These are phyloP conservation scores for Myxozyma monticola DNA, from an alignment of 805 yeast species.

Conservation along the genomic window DNA sequence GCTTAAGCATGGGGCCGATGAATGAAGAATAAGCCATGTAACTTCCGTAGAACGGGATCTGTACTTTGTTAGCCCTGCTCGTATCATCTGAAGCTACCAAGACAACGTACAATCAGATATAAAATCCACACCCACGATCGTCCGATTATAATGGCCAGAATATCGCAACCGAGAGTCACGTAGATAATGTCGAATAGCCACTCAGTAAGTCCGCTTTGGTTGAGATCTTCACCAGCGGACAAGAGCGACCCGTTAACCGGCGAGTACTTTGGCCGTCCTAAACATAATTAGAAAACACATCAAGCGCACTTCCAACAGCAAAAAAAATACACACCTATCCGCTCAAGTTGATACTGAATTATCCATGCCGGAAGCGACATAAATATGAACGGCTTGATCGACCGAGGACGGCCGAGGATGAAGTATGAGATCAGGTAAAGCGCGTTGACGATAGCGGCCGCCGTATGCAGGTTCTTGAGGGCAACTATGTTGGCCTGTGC, in stretches of 20 bases:
- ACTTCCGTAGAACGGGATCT: conserved; percentile 24
- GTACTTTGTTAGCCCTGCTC: not conserved
- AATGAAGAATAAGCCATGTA: conserved; percentile 25
- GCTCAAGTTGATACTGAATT: conserved; percentile 56
- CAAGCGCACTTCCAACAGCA: not conserved
- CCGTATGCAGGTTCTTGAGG: conserved; percentile 39
- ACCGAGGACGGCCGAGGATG: conserved; percentile 48
- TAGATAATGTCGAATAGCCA: conserved; percentile 71
- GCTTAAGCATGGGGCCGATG: conserved; percentile 23
- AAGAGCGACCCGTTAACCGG: conserved; percentile 48
- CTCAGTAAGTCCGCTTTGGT: conserved; percentile 65
- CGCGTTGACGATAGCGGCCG: conserved; percentile 45
- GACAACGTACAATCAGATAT: conserved; percentile 40
- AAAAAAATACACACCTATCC: conserved; percentile 40
- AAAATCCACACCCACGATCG: conserved; percentile 61
- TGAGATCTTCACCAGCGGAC: conserved; percentile 60
- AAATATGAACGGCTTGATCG: conserved; percentile 47
- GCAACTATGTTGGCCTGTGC: conserved; percentile 41
- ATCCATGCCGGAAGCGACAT: conserved; percentile 47
- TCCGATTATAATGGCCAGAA: conserved; percentile 56
- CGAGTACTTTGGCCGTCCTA: conserved; percentile 55
- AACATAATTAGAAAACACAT: not conserved
- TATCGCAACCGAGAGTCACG: conserved; percentile 58
- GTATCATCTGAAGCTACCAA: not conserved
- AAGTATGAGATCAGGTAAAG: conserved; percentile 44